Conservation (phyloP, 345 rosid species). For the Dimocarpus longan region DNA sequence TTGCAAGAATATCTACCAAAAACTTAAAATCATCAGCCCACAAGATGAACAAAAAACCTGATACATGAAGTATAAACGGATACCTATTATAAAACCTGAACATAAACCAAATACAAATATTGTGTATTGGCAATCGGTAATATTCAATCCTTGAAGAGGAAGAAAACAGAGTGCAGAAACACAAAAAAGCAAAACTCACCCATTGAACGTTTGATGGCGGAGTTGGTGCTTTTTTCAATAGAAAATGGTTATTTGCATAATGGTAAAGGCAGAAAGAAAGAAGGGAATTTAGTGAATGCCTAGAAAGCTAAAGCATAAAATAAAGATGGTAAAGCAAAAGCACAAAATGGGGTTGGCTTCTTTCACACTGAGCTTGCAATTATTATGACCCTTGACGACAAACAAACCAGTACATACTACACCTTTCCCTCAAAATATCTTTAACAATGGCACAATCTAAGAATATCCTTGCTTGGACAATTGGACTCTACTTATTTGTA, state of each 20-base stretch:
- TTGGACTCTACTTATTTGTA: too few relatives aligned
- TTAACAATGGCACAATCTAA: too few relatives aligned
- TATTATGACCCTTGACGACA: too few relatives aligned
- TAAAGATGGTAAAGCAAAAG: too few relatives aligned
- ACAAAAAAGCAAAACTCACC: conserved; percentile 16
- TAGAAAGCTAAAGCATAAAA: too few relatives aligned
- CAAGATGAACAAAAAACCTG: not conserved
- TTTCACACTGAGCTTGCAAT: too few relatives aligned
- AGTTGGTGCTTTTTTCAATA: not conserved
- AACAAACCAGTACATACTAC: too few relatives aligned
- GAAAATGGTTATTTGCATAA: not conserved
- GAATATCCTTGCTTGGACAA: too few relatives aligned
- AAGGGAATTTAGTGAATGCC: too few relatives aligned
- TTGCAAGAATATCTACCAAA: not conserved
- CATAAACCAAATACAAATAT: not conserved
- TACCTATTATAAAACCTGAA: not conserved
- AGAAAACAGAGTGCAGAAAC: not conserved
- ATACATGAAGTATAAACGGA: not conserved
- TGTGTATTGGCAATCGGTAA: not conserved
- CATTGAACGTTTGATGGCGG: conserved; percentile 7
- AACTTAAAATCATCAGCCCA: not conserved
- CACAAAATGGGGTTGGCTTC: too few relatives aligned
- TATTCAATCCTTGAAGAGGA: not conserved
- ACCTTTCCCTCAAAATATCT: too few relatives aligned
- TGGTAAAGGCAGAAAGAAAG: not conserved